A percentile compares a stretch with the other conserved stretches of the same genome.
phyloP scores from a whole-genome alignment of 1,284 basidiomycete species.

The Porogramme epimiltina region DNA sequence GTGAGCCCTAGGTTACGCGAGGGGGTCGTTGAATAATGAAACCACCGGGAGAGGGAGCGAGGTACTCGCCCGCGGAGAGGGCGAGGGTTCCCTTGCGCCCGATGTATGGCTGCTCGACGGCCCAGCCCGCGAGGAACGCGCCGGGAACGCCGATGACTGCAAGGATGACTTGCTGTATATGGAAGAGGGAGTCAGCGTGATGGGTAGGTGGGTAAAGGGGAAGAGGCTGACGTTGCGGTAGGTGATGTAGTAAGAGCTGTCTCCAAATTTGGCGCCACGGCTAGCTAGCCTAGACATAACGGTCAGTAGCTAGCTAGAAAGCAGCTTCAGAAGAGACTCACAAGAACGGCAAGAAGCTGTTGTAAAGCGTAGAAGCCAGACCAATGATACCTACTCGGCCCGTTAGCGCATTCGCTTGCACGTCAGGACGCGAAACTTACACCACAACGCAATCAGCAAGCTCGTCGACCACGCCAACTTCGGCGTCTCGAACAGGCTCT shows the following conservation, averaged over 20 bases:
- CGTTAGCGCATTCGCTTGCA: not conserved
- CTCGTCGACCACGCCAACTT: constrained; percentile 61
- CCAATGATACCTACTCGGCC: constrained; percentile 50
- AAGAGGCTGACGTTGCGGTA: constrained; percentile 48
- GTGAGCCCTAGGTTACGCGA: constrained; percentile 55
- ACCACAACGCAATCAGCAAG: constrained; percentile 58
- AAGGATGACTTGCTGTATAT: constrained; percentile 54
- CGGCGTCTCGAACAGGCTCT: constrained; percentile 53
- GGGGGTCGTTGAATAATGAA: constrained; percentile 41
- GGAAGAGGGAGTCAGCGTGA: not conserved
- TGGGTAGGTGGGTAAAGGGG: not conserved
- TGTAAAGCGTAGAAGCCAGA: constrained; percentile 63
- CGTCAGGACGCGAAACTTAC: constrained; percentile 27
- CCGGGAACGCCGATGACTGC: constrained; percentile 69
- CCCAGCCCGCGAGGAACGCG: constrained; percentile 62
- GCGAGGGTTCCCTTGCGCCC: constrained; percentile 68
- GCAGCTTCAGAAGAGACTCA: constrained; percentile 27
- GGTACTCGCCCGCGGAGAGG: constrained; percentile 49
- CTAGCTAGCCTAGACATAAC: constrained; percentile 39
- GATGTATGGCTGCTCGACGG: constrained; percentile 60
- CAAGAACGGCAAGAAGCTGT: constrained; percentile 53
- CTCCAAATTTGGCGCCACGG: constrained; percentile 51
- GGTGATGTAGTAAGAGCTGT: constrained; percentile 49
- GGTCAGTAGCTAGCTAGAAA: not conserved
- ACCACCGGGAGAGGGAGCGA: constrained; percentile 36